phyloP scores from a whole-genome alignment of 306 rosid genomes.

The Sechiopsis laciniata region DNA sequence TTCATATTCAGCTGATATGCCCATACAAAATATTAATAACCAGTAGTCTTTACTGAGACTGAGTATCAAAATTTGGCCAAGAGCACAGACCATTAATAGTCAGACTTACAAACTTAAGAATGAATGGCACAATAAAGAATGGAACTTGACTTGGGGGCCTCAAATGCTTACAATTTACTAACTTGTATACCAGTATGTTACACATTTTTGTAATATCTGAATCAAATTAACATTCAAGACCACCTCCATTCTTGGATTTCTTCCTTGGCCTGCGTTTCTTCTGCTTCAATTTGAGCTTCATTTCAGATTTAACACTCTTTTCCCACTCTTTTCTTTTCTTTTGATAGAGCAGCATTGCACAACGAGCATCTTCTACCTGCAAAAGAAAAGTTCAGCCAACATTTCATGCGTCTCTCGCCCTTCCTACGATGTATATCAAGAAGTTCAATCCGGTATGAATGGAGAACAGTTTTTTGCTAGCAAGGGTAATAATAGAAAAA shows the following conservation, averaged over 20 bases:
- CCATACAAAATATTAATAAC: not conserved
- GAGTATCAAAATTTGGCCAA: conserved; percentile 12
- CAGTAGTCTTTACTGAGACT: not conserved
- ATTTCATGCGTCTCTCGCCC: not conserved
- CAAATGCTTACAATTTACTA: not conserved
- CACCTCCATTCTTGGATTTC: conserved; percentile 40
- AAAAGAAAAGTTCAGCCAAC: conserved; percentile 3
- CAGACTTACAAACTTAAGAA: not conserved
- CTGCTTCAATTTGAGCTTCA: conserved; percentile 52
- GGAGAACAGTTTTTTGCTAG: no score
- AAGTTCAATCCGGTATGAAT: no score
- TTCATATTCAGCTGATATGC: not conserved
- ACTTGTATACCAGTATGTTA: not conserved
- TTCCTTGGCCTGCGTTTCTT: conserved; percentile 60
- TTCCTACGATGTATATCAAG: no score
- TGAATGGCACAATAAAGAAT: not conserved
- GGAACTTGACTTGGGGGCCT: not conserved
- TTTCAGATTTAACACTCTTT: conserved; percentile 51
- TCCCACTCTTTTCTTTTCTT: conserved; percentile 72
- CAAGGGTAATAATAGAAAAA: no score
- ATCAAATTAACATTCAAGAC: conserved; percentile 15
- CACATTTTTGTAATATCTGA: conserved; percentile 2
- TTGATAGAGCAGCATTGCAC: conserved; percentile 91
- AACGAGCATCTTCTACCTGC: conserved; percentile 84
- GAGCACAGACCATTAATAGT: not conserved